Evolutionary conservation across 352 stramenopile species (phyloP), one percentile per base, ranked within the genome.

Genomic region (Pythium insidiosum): DNA sequence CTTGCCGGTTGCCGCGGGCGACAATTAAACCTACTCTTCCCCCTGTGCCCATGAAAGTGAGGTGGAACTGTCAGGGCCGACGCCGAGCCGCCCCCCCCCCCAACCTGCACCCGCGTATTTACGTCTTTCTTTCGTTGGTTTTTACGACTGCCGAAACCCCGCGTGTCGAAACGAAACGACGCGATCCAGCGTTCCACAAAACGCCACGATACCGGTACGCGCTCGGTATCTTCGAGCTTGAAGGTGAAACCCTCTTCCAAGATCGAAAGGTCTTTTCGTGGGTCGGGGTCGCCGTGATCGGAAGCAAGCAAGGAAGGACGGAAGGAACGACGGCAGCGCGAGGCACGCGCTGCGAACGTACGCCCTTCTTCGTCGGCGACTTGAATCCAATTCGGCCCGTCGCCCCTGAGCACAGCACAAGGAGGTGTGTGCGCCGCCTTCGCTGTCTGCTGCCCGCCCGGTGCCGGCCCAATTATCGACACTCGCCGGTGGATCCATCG

Each of bases 231-330:
- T 5, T 19, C 13, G 33, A 37, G 13, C 31, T 50, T 50, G 43
- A 50, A 50, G 43, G 53, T 56, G 53, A 60, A 60, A 60, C 52
- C 47, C 51, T 55, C 42, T 48, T 45, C 23, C 37, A 61, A 36
- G 53, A 61, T 61, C 53, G 53, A 61, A 61, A 61, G 53, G 53
- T 61, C 53, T 61, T 61, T 61, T 61, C 35, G 35, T 5, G 21
- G 24, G 25, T 16, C 18, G 16, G 16, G 34, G 23, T 44, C 6
- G 1, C 20, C n/a, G n/a, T n/a, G n/a, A n/a, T n/a, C n/a, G n/a
- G n/a, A n/a, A n/a, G n/a, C n/a, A n/a, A n/a, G n/a, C n/a, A n/a
- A n/a, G n/a, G n/a, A n/a, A n/a, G n/a, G n/a, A n/a, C n/a, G 42
- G 47, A 54, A 61, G 40, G 16, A 16, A 47, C 45, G 23, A 28